A percentile compares a stretch with the other conserved stretches of the same genome.
Evolutionary conservation across 2,329 filamentous ascomycete genomes (phyloP).

Genomic region (Lecanicillium sp.): DNA sequence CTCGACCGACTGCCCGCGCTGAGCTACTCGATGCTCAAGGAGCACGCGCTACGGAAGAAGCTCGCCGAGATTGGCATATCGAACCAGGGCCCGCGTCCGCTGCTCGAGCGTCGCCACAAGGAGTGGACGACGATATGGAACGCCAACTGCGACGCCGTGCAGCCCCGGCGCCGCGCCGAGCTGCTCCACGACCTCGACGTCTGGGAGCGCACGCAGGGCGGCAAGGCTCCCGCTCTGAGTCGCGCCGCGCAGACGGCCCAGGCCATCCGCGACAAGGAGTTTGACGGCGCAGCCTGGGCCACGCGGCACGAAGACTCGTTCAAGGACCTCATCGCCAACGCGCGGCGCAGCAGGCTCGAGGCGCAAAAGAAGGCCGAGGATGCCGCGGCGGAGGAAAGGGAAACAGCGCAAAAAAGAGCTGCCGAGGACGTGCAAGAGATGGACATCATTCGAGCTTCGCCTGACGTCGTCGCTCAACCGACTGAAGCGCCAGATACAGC

Average conservation of each 20-base stretch:
- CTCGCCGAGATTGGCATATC: conserved; percentile 75
- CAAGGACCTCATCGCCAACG: conserved; percentile 70
- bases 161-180: conserved; percentile 63
- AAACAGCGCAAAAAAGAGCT: neutral
- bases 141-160: conserved; percentile 83
- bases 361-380: conserved; percentile 27
- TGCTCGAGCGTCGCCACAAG: conserved; percentile 74
- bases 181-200: conserved; percentile 72
- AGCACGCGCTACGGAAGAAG: conserved; percentile 71
- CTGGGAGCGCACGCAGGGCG: conserved; percentile 82
- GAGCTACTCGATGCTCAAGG: conserved; percentile 84
- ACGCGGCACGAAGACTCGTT: conserved; percentile 69
- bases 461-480: neutral
- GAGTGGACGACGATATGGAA: conserved; percentile 98
- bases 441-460: neutral
- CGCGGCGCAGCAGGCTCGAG: conserved; percentile 50
- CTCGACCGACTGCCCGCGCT: conserved; percentile 68
- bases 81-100: conserved; percentile 56
- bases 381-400: conserved; percentile 16
- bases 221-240: conserved; percentile 40
- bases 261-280: conserved; percentile 77
- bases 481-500: neutral
- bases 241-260: conserved; percentile 32
- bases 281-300: conserved; percentile 74
- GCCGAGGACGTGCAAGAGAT: neutral